Percentiles rank a stretch among this genome's conserved stretches.
Evolutionary conservation across 2,329 filamentous ascomycete species (phyloP).

Genomic region (Lithohypha guttulata): DNA sequence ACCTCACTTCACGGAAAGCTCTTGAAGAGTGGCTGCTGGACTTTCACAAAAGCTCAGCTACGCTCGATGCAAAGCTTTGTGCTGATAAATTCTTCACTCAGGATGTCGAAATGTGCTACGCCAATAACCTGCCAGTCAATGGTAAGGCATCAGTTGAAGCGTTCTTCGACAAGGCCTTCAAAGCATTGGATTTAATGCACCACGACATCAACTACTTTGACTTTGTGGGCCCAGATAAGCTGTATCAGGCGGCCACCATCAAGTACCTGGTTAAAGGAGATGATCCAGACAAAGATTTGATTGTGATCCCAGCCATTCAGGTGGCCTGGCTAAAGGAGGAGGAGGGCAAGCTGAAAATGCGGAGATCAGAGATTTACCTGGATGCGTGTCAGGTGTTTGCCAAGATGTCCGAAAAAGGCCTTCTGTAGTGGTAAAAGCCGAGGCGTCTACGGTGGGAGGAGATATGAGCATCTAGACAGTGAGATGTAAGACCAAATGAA

Average conservation of each 20-base stretch:
- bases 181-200: constrained; percentile 13
- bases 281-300: constrained; percentile 8
- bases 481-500: no score
- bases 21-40: constrained; percentile 4
- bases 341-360: constrained; percentile 10
- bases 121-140: constrained; percentile 10
- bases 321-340: constrained; percentile 10
- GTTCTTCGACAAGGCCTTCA: constrained; percentile 9
- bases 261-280: constrained; percentile 15
- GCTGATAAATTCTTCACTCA: constrained; percentile 11
- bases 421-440: no score
- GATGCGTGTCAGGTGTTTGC: constrained; percentile 8
- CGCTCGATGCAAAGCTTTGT: constrained; percentile 9
- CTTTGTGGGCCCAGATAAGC: constrained; percentile 6
- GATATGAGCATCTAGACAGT: no score
- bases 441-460: no score
- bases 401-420: constrained; percentile 7
- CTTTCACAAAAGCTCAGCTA: constrained; percentile 11
- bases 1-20: background rate
- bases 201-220: constrained; percentile 16
- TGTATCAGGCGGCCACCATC: constrained; percentile 16
- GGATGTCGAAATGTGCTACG: constrained; percentile 13
- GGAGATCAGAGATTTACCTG: constrained; percentile 10
- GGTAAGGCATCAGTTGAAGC: constrained; percentile 5
- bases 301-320: constrained; percentile 12